Base-by-base conservation (phyloP, 139 green algal species). In the Deuterostichococcus epilithicus region DNA sequence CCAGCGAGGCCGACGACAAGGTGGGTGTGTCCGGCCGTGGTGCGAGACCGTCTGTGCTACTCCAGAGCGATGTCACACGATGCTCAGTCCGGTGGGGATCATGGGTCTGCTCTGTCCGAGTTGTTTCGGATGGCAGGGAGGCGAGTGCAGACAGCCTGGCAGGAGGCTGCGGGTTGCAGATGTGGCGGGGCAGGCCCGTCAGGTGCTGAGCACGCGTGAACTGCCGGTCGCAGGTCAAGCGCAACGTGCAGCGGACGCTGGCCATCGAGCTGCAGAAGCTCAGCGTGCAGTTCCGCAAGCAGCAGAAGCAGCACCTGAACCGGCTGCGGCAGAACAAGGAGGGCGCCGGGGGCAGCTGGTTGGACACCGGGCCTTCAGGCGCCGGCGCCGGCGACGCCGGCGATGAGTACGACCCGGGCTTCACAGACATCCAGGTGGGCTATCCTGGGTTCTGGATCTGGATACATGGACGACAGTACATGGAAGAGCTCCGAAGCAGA, bases 231-330 rank as follows among this genome's bases (percentile, higher is more conserved):
- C 81, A 86, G 76, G 84, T 94, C 30, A 82, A 82, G 68, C 67
- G 79, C 22, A 91, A 95, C 72, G 86, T 94, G 77, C 92, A 95
- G 86, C 82, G 80, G 65, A 94, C 94, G 74, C 82, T 97, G 42
- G 93, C 93, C 20, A 83, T 92, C 76, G 91, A 94, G 63, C 83
- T 97, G 74, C 90, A 95, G 79, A 87, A 85, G 75, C 87, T 97
- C 42, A 91, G 86, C 1, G 73, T 95, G 33, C 88, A 97, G 82
- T 97, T 97, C 78, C 76, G 93, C 22, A 92, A 92, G 70, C 88
- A 94, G 85, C 88, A 97, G 84, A 97, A 93, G 35, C 81, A 80
- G 4, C 97, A 97, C 80, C 78, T 97, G 30, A 91, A 91, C 70
- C 91, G 88, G 76, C 83, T 97, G 70, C 84, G 91, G 68, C 68